Evolutionary conservation across 1,139 yeast genomes (phyloP).

Genomic region (Blastobotrys niveus): DNA sequence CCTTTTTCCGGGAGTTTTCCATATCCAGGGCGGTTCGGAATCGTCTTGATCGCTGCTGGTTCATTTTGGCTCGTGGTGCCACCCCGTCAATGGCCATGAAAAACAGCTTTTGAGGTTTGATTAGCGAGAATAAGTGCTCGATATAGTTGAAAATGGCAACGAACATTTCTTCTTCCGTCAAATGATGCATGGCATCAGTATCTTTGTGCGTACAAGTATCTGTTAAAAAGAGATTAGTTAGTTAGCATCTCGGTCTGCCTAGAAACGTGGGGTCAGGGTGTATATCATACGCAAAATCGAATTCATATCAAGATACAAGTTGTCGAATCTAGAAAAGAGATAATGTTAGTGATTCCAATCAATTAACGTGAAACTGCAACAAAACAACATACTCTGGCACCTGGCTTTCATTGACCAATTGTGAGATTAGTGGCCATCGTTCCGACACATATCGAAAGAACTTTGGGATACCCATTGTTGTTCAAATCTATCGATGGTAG

Average conservation of each 20-base stretch:
- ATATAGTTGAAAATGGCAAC: constrained; percentile 91
- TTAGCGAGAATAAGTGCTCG: constrained; percentile 84
- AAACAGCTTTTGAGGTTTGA: constrained; percentile 79
- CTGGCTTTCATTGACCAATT: constrained; percentile 74
- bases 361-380: constrained; percentile 19
- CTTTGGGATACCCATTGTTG: constrained; percentile 74
- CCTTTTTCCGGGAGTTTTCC: constrained; percentile 43
- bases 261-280: neutral
- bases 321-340: constrained; percentile 61
- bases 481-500: constrained; percentile 6
- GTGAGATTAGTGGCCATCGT: constrained; percentile 97
- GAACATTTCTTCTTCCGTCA: constrained; percentile 89
- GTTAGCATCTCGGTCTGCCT: neutral
- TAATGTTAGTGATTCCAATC: constrained; percentile 9
- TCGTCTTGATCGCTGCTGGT: constrained; percentile 96
- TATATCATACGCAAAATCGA: constrained; percentile 62
- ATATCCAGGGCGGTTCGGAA: constrained; percentile 95
- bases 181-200: constrained; percentile 38
- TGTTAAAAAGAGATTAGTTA: constrained; percentile 1
- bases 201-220: constrained; percentile 59
- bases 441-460: constrained; percentile 95
- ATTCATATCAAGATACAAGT: constrained; percentile 93
- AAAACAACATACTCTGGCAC: constrained; percentile 79
- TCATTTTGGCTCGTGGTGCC: constrained; percentile 99
- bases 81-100: constrained; percentile 99